These are phyloP conservation scores for Tephrocybe sp. DNA, from an alignment of 768 basidiomycete genomes.

Conservation along the genomic window DNA sequence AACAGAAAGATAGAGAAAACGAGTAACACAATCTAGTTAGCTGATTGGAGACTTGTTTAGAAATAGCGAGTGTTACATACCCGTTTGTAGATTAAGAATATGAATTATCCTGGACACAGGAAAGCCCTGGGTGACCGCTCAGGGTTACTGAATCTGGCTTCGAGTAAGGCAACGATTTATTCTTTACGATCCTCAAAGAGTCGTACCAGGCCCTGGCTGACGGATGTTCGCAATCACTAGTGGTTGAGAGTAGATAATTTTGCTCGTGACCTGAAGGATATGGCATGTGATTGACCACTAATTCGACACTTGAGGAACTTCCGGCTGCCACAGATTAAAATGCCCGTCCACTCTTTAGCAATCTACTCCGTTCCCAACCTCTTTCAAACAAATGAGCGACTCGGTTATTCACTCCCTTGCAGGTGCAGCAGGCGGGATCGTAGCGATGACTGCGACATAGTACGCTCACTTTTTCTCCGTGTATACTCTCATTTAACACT, in stretches of 20 bases:
- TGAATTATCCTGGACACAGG: no score
- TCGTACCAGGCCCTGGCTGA: no score
- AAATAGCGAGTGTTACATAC: no score
- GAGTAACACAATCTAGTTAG: no score
- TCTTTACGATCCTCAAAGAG: no score
- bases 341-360: background rate
- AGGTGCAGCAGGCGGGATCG: conserved; percentile 87
- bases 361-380: background rate
- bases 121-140: no score
- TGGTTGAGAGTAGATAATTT: no score
- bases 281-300: conserved; percentile 14
- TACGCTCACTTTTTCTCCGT: conserved; percentile 41
- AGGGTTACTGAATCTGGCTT: no score
- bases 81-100: no score
- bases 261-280: background rate
- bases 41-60: no score
- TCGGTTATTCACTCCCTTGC: conserved; percentile 85
- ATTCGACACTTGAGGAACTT: conserved; percentile 5
- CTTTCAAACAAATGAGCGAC: conserved; percentile 53
- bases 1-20: background rate
- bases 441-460: conserved; percentile 92
- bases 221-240: no score
- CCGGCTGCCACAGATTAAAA: conserved; percentile 1
- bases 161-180: no score
- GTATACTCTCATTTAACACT: conserved; percentile 1